Conservation (phyloP, 257 asterid genomes). For the Prunella vulgaris region DNA sequence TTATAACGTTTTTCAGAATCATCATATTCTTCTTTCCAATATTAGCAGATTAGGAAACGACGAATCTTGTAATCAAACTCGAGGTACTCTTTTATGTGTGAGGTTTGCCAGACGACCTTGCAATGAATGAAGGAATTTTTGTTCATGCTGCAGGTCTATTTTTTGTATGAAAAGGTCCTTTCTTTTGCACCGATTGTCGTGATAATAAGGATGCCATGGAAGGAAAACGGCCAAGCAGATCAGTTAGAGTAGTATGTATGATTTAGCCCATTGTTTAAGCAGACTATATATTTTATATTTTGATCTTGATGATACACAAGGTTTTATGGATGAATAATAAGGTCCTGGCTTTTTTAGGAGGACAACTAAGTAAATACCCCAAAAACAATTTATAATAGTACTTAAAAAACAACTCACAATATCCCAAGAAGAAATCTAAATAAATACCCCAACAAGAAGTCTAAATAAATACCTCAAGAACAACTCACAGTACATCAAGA, state of each 20-base stretch:
- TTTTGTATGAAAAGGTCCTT: conserved; percentile 79
- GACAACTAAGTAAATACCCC: too few relatives aligned
- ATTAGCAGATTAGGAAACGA: conserved; percentile 59
- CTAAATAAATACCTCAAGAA: too few relatives aligned
- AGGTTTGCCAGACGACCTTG: conserved; percentile 68
- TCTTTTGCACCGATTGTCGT: conserved; percentile 67
- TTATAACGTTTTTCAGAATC: neutral
- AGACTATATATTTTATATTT: too few relatives aligned
- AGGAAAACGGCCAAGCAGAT: conserved; percentile 40
- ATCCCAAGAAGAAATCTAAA: too few relatives aligned
- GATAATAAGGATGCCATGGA: conserved; percentile 86
- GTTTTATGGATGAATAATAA: too few relatives aligned
- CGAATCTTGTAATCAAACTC: conserved; percentile 36
- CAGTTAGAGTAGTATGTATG: conserved; percentile 27
- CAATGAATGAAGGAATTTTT: conserved; percentile 68
- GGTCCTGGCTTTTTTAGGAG: too few relatives aligned
- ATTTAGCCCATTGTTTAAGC: too few relatives aligned
- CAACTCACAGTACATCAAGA: too few relatives aligned
- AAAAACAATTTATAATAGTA: too few relatives aligned
- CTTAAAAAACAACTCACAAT: too few relatives aligned
- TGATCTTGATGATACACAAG: too few relatives aligned
- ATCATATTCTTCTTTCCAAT: neutral
- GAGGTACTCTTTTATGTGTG: conserved; percentile 59
- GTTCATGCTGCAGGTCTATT: conserved; percentile 81
- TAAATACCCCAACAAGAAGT: too few relatives aligned